Conservation (phyloP, 768 basidiomycete species). For the Gymnopilus dilepis region DNA sequence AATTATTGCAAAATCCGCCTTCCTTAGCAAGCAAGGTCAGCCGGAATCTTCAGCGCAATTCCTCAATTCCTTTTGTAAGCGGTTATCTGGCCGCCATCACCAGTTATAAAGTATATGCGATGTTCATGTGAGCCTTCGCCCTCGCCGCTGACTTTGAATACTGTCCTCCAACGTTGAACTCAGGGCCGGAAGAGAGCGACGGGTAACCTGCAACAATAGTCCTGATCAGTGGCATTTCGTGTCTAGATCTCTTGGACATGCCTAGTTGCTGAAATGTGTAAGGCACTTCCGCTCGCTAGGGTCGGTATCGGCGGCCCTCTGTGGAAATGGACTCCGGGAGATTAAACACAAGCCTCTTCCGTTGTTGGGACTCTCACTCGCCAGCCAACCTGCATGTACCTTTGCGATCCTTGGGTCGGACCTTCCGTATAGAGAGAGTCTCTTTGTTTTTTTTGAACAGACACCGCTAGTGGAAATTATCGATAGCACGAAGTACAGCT, state of each 20-base stretch:
- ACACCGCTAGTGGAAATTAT: background rate
- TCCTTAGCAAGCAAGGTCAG: background rate
- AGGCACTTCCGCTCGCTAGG: background rate
- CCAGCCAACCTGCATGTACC: constrained; percentile 4
- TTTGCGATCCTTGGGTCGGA: constrained; percentile 1
- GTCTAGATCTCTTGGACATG: constrained; percentile 3
- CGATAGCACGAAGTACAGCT: background rate
- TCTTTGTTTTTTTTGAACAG: background rate
- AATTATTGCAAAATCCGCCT: constrained; percentile 3
- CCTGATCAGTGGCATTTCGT: constrained; percentile 10
- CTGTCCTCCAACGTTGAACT: background rate
- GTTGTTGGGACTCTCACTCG: background rate
- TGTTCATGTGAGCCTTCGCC: constrained; percentile 3
- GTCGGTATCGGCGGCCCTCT: background rate
- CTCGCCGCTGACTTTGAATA: constrained; percentile 1
- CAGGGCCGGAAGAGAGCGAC: constrained; percentile 3
- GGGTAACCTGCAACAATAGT: constrained; percentile 1
- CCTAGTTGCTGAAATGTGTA: background rate
- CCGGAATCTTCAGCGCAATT: background rate
- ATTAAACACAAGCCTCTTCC: constrained; percentile 6
- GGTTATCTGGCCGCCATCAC: background rate
- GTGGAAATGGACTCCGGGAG: background rate
- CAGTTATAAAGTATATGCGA: constrained; percentile 3
- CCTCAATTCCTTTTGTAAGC: constrained; percentile 7
- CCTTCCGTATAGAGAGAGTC: background rate